Evolutionary conservation across 345 rosid genomes (phyloP), one percentile per base, ranked within the genome.

Genomic region (Raphanus sativus): DNA sequence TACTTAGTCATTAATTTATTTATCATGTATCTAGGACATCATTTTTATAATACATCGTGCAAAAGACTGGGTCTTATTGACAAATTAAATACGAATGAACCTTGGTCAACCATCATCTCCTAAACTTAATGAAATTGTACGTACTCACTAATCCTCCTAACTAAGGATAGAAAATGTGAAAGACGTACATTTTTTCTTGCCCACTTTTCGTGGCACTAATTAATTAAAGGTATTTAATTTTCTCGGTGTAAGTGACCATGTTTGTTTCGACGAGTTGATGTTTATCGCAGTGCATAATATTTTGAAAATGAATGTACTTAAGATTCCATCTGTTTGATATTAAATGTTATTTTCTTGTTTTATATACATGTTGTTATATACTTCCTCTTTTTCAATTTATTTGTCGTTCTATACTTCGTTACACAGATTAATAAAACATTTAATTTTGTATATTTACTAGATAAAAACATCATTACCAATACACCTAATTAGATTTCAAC

Each of bases 161-260:
- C 25, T 17, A 58, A 50, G 6, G 24, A 58, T n/a, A 12, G 36
- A 13, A 61, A 2, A 61, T 12, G 21, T 29, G 65, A 61, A 61
- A 12, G 8, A 60, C 21, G 21, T 21, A 21, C 64, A 28, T 60
- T 60, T 56, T 56, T 55, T 50, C 13, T 8, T 13, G 9, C 15
- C 36, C 25, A 12, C 29, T 33, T 32, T 55, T 70, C 54, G 24
- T 25, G 40, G 66, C 29, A 71, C 58, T n/a, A 32, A 34, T 33
- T 55, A 60, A 71, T 33, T 55, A 60, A 71, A 28, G 67, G 32
- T 28, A 45, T 30, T 30, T 62, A 72, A 62, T 45, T 32, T 42
- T 62, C 68, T 62, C 45, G 68, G 61, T 62, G 13, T 28, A 61
- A 28, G 75, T 58, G 75, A 61, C 13, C 58, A 30, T 71, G 16